Conservation (phyloP, 768 basidiomycete genomes). For the Neoboletus brunneissimus region DNA sequence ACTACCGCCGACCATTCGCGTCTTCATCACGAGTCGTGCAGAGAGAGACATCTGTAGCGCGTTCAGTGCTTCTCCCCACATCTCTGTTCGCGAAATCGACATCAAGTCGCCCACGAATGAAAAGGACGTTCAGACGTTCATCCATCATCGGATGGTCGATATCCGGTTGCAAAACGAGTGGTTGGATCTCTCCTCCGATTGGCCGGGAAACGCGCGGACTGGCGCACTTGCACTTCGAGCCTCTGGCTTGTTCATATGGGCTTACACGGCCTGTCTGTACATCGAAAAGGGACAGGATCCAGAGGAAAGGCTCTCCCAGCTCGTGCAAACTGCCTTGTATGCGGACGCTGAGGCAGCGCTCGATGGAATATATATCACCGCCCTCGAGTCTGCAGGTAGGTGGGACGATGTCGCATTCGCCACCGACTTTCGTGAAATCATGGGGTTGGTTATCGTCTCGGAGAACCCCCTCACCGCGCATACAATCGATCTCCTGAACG, state of each 20-base stretch:
- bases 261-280: conserved; percentile 33
- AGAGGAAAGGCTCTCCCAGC: conserved; percentile 27
- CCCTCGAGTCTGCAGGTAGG: conserved; percentile 29
- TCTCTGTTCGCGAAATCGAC: conserved; percentile 24
- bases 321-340: conserved; percentile 20
- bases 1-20: conserved; percentile 25
- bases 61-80: conserved; percentile 10
- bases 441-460: conserved; percentile 32
- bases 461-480: conserved; percentile 25
- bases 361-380: conserved; percentile 31
- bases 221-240: conserved; percentile 26
- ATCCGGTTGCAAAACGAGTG: conserved; percentile 29
- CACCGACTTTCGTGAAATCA: conserved; percentile 31
- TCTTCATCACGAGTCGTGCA: conserved; percentile 34
- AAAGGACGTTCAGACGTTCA: conserved; percentile 25
- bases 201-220: conserved; percentile 25
- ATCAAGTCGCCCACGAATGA: conserved; percentile 26
- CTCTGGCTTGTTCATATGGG: conserved; percentile 35
- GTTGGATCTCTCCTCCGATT: conserved; percentile 27
- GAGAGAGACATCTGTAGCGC: conserved; percentile 27
- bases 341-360: conserved; percentile 28
- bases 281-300: conserved; percentile 32
- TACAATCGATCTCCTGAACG: conserved; percentile 29
- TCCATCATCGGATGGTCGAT: conserved; percentile 25
- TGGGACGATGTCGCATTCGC: conserved; percentile 31